These are phyloP conservation scores for Hemisphaericaspora nanyangensis DNA, from an alignment of 805 yeast genomes.

Conservation along the genomic window DNA sequence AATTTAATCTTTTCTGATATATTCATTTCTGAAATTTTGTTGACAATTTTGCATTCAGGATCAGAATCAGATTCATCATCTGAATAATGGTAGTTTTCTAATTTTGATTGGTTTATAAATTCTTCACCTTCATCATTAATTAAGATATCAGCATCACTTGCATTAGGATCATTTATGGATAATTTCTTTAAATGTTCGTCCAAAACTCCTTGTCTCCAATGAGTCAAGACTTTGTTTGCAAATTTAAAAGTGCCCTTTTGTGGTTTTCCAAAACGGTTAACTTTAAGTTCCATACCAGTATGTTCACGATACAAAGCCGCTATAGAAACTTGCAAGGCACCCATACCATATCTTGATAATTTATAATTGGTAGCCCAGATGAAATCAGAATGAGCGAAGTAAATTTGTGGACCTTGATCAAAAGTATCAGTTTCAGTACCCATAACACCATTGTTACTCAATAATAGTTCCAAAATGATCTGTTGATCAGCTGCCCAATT, in stretches of 20 bases:
- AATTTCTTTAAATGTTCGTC: conserved; percentile 65
- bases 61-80: conserved; percentile 29
- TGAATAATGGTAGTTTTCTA: conserved; percentile 31
- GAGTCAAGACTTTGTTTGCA: conserved; percentile 71
- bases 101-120: conserved; percentile 39
- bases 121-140: conserved; percentile 43
- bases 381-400: conserved; percentile 88
- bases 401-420: conserved; percentile 77
- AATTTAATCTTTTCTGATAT: conserved; percentile 39
- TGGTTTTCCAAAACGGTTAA: conserved; percentile 86
- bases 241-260: conserved; percentile 82
- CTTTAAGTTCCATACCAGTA: conserved; percentile 76
- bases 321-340: conserved; percentile 85
- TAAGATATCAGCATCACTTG: conserved; percentile 38
- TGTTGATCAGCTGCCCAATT: conserved; percentile 95
- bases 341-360: conserved; percentile 87
- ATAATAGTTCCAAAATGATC: conserved; percentile 74
- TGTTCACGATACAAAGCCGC: conserved; percentile 82
- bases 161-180: conserved; percentile 41
- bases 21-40: conserved; percentile 27
- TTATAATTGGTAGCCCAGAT: conserved; percentile 90
- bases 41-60: conserved; percentile 13
- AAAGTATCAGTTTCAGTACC: conserved; percentile 71
- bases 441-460: conserved; percentile 77
- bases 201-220: conserved; percentile 76